These are phyloP conservation scores for Cyberlindnera galapagoensis DNA, from an alignment of 805 yeast species.

Conservation along the genomic window DNA sequence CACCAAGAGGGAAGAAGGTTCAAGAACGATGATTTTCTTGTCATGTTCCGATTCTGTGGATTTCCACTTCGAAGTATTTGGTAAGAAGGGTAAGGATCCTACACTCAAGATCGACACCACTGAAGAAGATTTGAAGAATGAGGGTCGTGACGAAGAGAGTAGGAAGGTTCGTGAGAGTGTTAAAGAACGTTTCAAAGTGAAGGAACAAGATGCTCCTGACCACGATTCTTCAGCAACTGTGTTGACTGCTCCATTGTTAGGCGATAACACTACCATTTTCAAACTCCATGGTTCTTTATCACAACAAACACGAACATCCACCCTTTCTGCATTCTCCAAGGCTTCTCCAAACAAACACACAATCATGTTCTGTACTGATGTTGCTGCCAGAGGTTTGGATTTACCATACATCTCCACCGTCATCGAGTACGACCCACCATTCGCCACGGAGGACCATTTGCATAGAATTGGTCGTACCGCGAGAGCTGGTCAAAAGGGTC, in stretches of 20 bases:
- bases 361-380: slow-evolving; percentile 90
- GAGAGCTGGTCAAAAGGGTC: slow-evolving; percentile 87
- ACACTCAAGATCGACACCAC: no score
- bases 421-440: slow-evolving; percentile 93
- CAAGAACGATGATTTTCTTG: slow-evolving; percentile 75
- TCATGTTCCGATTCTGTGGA: slow-evolving; percentile 97
- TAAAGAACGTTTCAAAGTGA: slow-evolving; percentile 27
- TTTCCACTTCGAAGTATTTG: slow-evolving; percentile 75
- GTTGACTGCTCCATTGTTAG: slow-evolving; percentile 47
- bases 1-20: slow-evolving; percentile 27
- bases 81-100: slow-evolving; percentile 42
- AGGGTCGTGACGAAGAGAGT: no score
- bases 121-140: no score
- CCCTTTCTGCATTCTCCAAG: slow-evolving; percentile 39
- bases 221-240: slow-evolving; percentile 31
- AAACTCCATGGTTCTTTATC: slow-evolving; percentile 88
- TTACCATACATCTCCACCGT: slow-evolving; percentile 81
- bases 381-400: slow-evolving; percentile 95
- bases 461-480: slow-evolving; percentile 98
- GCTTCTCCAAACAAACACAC: slow-evolving; percentile 43
- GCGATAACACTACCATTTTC: slow-evolving; percentile 39
- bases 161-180: no score
- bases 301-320: slow-evolving; percentile 76
- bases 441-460: slow-evolving; percentile 87
- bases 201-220: slow-evolving; percentile 29